Conservation (phyloP, 2,329 filamentous ascomycete species). For the Tolypocladium nubicola region DNA sequence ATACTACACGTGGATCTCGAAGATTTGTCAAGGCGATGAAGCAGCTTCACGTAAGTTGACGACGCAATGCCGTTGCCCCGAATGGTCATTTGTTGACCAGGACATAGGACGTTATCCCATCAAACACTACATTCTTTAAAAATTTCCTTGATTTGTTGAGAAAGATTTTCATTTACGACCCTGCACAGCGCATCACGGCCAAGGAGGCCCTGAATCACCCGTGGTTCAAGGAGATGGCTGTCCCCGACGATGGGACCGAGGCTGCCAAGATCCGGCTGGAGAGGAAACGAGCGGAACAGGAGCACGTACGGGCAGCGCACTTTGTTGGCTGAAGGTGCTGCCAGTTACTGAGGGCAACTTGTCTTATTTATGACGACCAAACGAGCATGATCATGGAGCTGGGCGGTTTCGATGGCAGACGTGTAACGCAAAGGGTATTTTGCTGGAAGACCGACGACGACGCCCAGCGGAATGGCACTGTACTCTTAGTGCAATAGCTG, state of each 20-base stretch:
- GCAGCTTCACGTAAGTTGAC: slow-evolving; percentile 42
- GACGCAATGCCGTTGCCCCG: background rate
- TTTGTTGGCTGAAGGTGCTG: slow-evolving; percentile 14
- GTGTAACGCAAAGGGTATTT: slow-evolving; percentile 1
- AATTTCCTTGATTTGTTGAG: slow-evolving; percentile 54
- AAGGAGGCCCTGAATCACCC: slow-evolving; percentile 56
- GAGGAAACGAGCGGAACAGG: slow-evolving; percentile 32
- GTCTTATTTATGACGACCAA: slow-evolving; percentile 14
- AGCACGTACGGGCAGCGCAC: slow-evolving; percentile 13
- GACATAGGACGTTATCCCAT: slow-evolving; percentile 52
- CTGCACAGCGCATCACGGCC: slow-evolving; percentile 53
- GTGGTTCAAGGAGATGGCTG: slow-evolving; percentile 55
- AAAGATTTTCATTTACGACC: slow-evolving; percentile 61
- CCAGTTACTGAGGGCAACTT: slow-evolving; percentile 4
- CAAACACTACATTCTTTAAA: slow-evolving; percentile 45
- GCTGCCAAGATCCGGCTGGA: slow-evolving; percentile 53
- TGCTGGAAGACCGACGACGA: slow-evolving; percentile 1
- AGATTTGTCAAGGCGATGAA: slow-evolving; percentile 67
- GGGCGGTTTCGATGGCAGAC: slow-evolving; percentile 8
- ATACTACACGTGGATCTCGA: slow-evolving; percentile 53
- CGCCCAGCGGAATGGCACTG: slow-evolving; percentile 8
- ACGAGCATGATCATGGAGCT: slow-evolving; percentile 21
- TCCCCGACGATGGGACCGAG: slow-evolving; percentile 57
- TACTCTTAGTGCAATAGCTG: slow-evolving; percentile 18
- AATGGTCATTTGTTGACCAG: slow-evolving; percentile 31